Base-by-base conservation (phyloP, 352 stramenopile species). In the Phytophthora sp. region DNA sequence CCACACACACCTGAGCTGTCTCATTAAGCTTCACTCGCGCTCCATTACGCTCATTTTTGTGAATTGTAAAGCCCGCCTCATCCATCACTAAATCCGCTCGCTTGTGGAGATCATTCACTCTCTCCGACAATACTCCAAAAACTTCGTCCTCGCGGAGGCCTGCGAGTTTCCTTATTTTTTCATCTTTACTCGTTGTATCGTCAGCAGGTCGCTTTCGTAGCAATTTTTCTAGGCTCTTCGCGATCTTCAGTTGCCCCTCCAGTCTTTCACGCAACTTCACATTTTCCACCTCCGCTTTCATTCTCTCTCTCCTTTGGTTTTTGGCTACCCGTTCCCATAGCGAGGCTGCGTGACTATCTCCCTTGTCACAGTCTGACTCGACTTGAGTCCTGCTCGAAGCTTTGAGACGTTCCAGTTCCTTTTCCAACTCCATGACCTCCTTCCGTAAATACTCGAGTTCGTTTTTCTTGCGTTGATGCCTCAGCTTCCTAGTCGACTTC, bases 161-260 rank as follows among this genome's bases (percentile, higher is more conserved):
- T 4, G 37, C 20, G 1, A 32, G 28, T 18, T 18, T 18, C 24
- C 55, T 64, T 17, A 56, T 68, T 15, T 46, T 53, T n/a, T 39
- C 28, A 11, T 39, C 5, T 52, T 9, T 20, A 7, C 15, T 7
- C 21, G 20, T 24, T 15, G 13, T 12, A 35, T 13, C 49, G n/a
- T 54, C 34, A 4, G 48, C 23, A n/a, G 57, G 52, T 20, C 57
- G 49, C 53, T 76, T 76, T 23, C 58, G 51, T 1, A 79, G 54
- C 38, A 74, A 13, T 35, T 62, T 76, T 30, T 72, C 62, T 28
- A 79, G 42, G 24, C 53, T 61, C 17, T 38, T 32, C 12, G 66
- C 55, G 13, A 79, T 52, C 42, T 74, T 73, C 30, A 79, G 35
- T 37, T 77, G 69, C 2, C 60, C 59, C 43, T 77, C 54, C 10